Conservation (phyloP, 805 yeast species). For the Cyberlindnera mycetangii region DNA sequence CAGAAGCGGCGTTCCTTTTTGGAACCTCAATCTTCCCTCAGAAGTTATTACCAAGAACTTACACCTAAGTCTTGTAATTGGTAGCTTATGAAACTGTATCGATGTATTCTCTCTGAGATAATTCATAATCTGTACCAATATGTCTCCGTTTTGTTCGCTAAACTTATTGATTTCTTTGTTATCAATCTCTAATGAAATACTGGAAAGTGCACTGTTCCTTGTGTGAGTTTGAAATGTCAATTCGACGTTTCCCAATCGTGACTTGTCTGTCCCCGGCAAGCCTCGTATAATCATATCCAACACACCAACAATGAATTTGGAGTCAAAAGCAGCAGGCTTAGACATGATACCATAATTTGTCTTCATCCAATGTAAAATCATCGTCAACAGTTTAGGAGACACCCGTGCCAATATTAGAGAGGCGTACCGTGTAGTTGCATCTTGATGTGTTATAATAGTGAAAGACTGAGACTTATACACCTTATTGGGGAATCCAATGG, state of each 20-base stretch:
- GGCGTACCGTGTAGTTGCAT: conserved; percentile 5
- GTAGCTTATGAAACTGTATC: conserved; percentile 25
- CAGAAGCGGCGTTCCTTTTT: conserved; percentile 21
- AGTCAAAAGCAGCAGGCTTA: conserved; percentile 26
- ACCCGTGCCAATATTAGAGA: conserved; percentile 15
- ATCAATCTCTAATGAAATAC: conserved; percentile 28
- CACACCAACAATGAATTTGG: conserved; percentile 24
- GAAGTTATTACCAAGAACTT: conserved; percentile 19
- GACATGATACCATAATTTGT: conserved; percentile 26
- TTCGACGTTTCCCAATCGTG: conserved; percentile 28
- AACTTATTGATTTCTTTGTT: conserved; percentile 27
- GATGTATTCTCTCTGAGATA: conserved; percentile 29
- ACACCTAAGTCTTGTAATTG: conserved; percentile 19
- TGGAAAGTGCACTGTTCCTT: conserved; percentile 21
- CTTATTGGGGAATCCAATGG: conserved; percentile 21
- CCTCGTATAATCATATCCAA: conserved; percentile 26
- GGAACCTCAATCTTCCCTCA: conserved; percentile 24
- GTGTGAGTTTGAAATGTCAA: conserved; percentile 27
- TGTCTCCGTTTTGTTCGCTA: conserved; percentile 5
- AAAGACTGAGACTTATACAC: conserved; percentile 21
- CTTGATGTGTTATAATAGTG: conserved; percentile 12
- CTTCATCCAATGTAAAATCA: conserved; percentile 31
- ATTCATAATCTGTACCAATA: conserved; percentile 22
- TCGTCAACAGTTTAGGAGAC: conserved; percentile 17
- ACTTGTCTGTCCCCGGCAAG: conserved; percentile 13